These are phyloP conservation scores for Aspergillus latus DNA, from an alignment of 2,329 filamentous ascomycete genomes.

Conservation along the genomic window DNA sequence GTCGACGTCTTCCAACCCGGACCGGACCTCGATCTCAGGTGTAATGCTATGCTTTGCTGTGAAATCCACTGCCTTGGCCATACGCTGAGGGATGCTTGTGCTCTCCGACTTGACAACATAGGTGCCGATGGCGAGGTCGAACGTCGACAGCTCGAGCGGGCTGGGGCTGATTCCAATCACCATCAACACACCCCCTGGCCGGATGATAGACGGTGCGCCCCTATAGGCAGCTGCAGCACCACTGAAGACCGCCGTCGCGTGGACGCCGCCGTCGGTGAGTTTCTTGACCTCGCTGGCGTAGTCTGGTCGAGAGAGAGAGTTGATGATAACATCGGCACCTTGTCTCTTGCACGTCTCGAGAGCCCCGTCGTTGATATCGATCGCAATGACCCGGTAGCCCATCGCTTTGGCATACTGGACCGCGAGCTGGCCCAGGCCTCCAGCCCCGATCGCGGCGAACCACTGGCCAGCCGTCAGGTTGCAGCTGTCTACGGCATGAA, in stretches of 20 bases:
- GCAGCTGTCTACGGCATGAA: constrained; percentile 8
- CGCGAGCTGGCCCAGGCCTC: constrained; percentile 31
- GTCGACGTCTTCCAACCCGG: background rate
- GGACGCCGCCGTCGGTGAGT: constrained; percentile 5
- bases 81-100: background rate
- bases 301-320: background rate
- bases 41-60: constrained; percentile 8
- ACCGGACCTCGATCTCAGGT: constrained; percentile 1
- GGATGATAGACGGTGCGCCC: background rate
- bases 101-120: constrained; percentile 4
- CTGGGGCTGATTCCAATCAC: background rate
- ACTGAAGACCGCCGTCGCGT: constrained; percentile 7
- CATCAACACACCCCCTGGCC: background rate
- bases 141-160: background rate
- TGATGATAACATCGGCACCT: constrained; percentile 7
- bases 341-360: background rate
- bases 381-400: constrained; percentile 20
- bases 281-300: background rate
- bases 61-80: constrained; percentile 1
- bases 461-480: constrained; percentile 29
- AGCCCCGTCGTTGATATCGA: constrained; percentile 16
- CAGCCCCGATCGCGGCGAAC: constrained; percentile 29
- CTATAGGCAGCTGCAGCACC: constrained; percentile 6
- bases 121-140: constrained; percentile 1
- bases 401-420: constrained; percentile 36